These are phyloP conservation scores for Goffeauzyma gilvescens DNA, from an alignment of 768 basidiomycete species.

Conservation along the genomic window DNA sequence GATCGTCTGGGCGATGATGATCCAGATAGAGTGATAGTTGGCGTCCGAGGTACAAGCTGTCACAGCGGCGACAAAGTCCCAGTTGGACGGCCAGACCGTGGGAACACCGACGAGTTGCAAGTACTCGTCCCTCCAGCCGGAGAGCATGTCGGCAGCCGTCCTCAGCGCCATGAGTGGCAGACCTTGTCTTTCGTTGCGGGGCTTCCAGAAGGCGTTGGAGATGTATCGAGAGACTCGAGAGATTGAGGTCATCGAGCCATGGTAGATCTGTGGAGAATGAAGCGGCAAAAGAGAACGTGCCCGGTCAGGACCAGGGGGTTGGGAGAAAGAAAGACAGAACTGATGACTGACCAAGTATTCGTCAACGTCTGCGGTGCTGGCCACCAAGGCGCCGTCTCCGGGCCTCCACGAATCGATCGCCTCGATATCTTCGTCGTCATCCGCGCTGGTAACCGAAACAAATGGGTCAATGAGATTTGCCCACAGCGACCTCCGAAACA, in stretches of 20 bases:
- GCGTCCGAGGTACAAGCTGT: slow-evolving; percentile 64
- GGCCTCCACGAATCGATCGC: slow-evolving; percentile 9
- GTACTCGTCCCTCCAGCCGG: slow-evolving; percentile 57
- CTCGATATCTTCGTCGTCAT: slow-evolving; percentile 15
- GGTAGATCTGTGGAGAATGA: too few relatives aligned
- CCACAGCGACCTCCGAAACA: neutral
- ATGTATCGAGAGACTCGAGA: slow-evolving; percentile 66
- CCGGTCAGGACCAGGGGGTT: too few relatives aligned
- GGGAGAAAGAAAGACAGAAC: too few relatives aligned
- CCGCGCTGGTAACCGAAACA: neutral
- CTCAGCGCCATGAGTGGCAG: slow-evolving; percentile 50
- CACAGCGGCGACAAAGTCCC: slow-evolving; percentile 74
- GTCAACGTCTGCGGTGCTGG: too few relatives aligned
- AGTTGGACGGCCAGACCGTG: slow-evolving; percentile 58
- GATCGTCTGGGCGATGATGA: slow-evolving; percentile 58
- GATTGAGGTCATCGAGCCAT: slow-evolving; percentile 61
- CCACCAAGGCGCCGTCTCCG: too few relatives aligned
- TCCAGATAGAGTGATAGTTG: slow-evolving; percentile 83
- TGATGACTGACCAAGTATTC: too few relatives aligned
- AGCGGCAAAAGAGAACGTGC: too few relatives aligned
- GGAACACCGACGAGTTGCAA: slow-evolving; percentile 69
- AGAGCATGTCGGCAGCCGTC: slow-evolving; percentile 41
- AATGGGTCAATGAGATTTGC: neutral
- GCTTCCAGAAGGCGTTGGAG: slow-evolving; percentile 62
- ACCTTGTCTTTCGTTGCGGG: slow-evolving; percentile 55